Evolutionary conservation across 352 stramenopile species (phyloP), one percentile per base, ranked within the genome.

Genomic region (Phytophthora cryptogea): DNA sequence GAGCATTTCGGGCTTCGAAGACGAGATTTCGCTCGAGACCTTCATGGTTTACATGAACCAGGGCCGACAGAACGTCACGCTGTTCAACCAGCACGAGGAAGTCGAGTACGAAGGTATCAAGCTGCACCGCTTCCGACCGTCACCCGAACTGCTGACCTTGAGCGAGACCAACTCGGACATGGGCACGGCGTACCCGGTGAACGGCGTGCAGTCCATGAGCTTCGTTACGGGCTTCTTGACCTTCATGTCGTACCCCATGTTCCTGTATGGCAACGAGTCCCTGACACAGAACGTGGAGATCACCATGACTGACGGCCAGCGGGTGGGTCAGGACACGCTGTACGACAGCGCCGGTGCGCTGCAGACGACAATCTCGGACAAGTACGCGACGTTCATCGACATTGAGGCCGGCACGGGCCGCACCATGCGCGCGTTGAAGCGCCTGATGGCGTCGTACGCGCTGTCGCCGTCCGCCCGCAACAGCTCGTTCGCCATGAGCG

Each of bases 401-500:
- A 62, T 92, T 1, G 83, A 92, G 55, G 66, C 80, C 13, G 77
- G 72, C n/a, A 88, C 80, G 31, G 82, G 82, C 45, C 86, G 85
- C 70, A 79, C 80, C 31, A 88, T 92, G 82, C 64, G 63, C 20
- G 80, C 80, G 11, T 68, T 54, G 65, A 92, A 92, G 80, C 79
- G 82, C 2, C 59, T 92, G 20, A 70, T 77, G 74, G 82, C 79
- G 17, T 82, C 76, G 35, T 88, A 89, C 63, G 79, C 79, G 23
- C 39, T 90, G 20, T 69, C 74, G 32, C 48, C 68, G 32, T 74
- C 74, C 28, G 47, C 49, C 0, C 33, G 17, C 17, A 70, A 77
- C 65, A 58, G 40, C 62, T 78, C 70, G 49, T 54, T 60, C 7
- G 62, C 70, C 44, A 88, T 90, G 78, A 76, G 70, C 14, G 81